Conservation (phyloP, 257 asterid species). For the Solanum habrochaites region DNA sequence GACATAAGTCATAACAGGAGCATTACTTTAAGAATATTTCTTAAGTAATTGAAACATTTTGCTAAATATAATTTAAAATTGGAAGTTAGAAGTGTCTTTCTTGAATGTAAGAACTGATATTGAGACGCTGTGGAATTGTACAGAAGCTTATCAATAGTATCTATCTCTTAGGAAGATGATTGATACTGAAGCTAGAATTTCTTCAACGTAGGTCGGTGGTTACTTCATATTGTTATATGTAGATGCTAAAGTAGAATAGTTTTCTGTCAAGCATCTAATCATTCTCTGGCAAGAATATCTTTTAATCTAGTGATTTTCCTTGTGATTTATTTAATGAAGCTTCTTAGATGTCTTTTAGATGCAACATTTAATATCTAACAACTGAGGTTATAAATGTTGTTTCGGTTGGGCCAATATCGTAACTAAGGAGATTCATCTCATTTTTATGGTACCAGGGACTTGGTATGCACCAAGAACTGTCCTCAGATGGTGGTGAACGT, state of each 20-base stretch:
- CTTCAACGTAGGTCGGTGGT: neutral
- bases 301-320: neutral
- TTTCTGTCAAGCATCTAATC: neutral
- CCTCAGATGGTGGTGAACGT: constrained; percentile 92
- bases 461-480: constrained; percentile 75
- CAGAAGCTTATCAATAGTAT: neutral
- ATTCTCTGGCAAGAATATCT: neutral
- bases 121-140: neutral
- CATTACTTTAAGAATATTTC: neutral
- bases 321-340: neutral
- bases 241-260: neutral
- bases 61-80: neutral
- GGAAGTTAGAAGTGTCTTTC: neutral
- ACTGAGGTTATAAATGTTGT: neutral
- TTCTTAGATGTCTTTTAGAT: neutral
- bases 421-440: neutral
- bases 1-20: neutral
- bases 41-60: neutral
- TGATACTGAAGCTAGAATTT: neutral
- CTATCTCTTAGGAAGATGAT: neutral
- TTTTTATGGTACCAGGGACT: constrained; percentile 50
- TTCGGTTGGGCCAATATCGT: neutral
- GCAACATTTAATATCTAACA: neutral
- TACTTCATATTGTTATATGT: neutral
- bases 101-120: neutral